Evolutionary conservation across 306 rosid species (phyloP).

Genomic region (Gynostemma pentaphyllum): DNA sequence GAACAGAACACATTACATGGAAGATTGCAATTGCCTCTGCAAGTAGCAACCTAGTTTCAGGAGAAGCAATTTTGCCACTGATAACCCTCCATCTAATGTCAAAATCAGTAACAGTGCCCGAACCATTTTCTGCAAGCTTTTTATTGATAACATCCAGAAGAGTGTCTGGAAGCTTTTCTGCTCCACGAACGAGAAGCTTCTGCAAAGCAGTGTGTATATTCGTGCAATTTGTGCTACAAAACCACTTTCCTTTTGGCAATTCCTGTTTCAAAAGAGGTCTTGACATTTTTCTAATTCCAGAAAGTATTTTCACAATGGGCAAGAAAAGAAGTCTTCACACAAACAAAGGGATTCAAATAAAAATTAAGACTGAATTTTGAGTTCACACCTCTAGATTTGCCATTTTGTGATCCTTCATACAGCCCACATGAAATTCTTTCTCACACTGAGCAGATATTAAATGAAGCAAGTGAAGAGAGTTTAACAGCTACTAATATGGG

Average conservation of each 20-base stretch:
- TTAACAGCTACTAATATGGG: background rate
- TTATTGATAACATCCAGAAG: slow-evolving; percentile 54
- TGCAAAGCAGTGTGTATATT: slow-evolving; percentile 66
- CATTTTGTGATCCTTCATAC: slow-evolving; percentile 94
- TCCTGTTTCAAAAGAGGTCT: slow-evolving; percentile 43
- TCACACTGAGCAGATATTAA: slow-evolving; percentile 55
- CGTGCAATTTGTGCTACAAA: slow-evolving; percentile 72
- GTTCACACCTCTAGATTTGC: slow-evolving; percentile 69
- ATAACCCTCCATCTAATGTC: slow-evolving; percentile 89
- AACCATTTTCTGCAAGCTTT: slow-evolving; percentile 51
- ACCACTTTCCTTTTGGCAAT: slow-evolving; percentile 89
- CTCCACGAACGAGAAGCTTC: slow-evolving; percentile 49
- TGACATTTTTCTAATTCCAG: background rate
- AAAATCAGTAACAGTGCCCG: slow-evolving; percentile 36
- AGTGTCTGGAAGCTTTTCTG: slow-evolving; percentile 69
- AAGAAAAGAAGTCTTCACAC: background rate
- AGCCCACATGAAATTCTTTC: slow-evolving; percentile 96
- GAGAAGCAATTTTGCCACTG: slow-evolving; percentile 75
- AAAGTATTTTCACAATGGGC: background rate
- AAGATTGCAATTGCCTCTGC: slow-evolving; percentile 81
- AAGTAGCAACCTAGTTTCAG: slow-evolving; percentile 75
- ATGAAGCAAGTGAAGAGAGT: slow-evolving; percentile 3
- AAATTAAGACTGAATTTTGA: slow-evolving; percentile 12
- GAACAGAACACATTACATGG: slow-evolving; percentile 49
- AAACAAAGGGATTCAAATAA: background rate